Evolutionary conservation across 257 asterid genomes (phyloP), one percentile per base, ranked within the genome.

Genomic region (Scutellaria galericulata): DNA sequence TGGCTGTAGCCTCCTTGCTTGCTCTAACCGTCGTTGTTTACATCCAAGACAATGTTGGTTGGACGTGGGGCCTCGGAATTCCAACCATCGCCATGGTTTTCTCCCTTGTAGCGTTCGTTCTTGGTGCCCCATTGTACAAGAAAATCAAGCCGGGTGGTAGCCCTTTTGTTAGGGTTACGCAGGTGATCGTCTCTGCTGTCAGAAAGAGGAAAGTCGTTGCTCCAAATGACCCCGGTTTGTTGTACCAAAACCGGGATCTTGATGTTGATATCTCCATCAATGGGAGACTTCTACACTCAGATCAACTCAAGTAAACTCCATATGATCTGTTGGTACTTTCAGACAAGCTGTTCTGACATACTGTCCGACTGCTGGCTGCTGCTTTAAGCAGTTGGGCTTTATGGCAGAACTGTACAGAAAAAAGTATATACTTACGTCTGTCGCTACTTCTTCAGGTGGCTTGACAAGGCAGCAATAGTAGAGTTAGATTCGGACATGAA

Each of bases 11-110:
- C 52, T 79, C 92, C 1, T 24, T 91, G 15, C 80, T 87, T 11
- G 96, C 98, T 9, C 78, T 93, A 2, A 91, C 96, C 1, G 84
- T 88, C 0, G 87, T 93, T 1, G 98, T 91, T 35, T 93, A 93
- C 59, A 76, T 93, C 77, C 97, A 93, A 83, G 98, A 93, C 71
- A 79, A 91, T 20, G 80, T 86, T 9, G 74, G 93, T 20, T 93
- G 98, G 98, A 91, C 84, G 18, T 91, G 92, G 97, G 98, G 97
- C 2, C 91, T 93, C 12, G 96, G 97, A 1, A 85, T 93, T 35
- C 96, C 97, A 1, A 93, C 98, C 35, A 84, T 88, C 6, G 92
- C 96, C 44, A 82, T 93, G 88, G 92, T 66, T 0, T 42, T 88
- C 9, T 89, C 97, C 0, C 79, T 85, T 42, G 13, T 89, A 0